A percentile compares a stretch with the other conserved stretches of the same genome.
phyloP scores from a whole-genome alignment of 192 early-diverging fungal species.

The Rhizophagus prolifer region DNA sequence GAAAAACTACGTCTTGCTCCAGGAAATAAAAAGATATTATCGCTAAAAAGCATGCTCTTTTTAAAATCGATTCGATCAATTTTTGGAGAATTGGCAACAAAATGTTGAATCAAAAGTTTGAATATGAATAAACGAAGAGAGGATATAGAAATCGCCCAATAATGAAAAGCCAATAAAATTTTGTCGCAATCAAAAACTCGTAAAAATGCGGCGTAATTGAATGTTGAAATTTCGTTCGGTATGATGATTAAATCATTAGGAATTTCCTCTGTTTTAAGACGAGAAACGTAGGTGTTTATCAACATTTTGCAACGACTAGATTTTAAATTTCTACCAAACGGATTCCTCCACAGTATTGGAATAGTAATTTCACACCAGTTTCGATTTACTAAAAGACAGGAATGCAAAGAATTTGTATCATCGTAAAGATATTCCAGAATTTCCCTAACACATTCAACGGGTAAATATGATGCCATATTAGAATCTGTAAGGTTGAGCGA shows the following conservation, averaged over 20 bases:
- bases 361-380: not conserved
- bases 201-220: not conserved
- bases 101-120: not conserved
- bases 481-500: no score
- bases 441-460: not conserved
- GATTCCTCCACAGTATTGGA: not conserved
- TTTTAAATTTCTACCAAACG: not conserved
- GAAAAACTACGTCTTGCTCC: not conserved
- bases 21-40: not conserved
- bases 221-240: not conserved
- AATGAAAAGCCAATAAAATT: not conserved
- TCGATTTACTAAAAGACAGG: not conserved
- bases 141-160: not conserved
- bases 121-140: not conserved
- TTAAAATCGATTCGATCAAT: not conserved
- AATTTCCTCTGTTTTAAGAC: not conserved
- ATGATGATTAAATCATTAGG: not conserved
- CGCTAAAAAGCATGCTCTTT: not conserved
- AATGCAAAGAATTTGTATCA: not conserved
- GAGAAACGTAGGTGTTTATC: not conserved
- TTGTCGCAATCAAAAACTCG: not conserved
- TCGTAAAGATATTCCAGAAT: not conserved
- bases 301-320: not conserved
- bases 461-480: not conserved
- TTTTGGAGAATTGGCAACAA: not conserved